A percentile compares a stretch with the other conserved stretches of the same genome.
These are phyloP conservation scores for Colletotrichum sp. DNA, from an alignment of 2,329 filamentous ascomycete species.

Conservation along the genomic window DNA sequence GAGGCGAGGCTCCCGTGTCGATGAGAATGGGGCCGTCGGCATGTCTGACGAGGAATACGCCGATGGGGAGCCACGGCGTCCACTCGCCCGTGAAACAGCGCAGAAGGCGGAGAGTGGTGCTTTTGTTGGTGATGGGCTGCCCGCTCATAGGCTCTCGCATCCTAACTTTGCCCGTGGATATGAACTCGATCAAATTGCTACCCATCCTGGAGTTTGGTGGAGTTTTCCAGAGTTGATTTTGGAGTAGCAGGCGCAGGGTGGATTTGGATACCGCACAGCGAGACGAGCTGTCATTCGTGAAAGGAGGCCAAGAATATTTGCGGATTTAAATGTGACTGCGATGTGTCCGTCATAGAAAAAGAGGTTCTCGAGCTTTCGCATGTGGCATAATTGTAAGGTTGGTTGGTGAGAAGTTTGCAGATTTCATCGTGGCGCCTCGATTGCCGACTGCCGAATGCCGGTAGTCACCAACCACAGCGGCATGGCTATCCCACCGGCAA, in stretches of 20 bases:
- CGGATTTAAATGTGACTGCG: neutral
- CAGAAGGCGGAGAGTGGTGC: conserved; percentile 23
- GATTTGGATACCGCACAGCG: neutral
- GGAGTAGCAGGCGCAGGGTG: neutral
- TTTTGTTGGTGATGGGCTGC: conserved; percentile 23
- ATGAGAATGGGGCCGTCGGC: conserved; percentile 26
- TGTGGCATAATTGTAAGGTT: neutral
- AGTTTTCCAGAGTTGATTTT: neutral
- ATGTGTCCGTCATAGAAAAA: neutral
- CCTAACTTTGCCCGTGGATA: conserved; percentile 25
- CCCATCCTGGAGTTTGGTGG: neutral
- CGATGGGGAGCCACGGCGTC: conserved; percentile 23
- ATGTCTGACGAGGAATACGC: conserved; percentile 25
- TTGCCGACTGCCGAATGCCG: neutral
- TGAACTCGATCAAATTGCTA: neutral
- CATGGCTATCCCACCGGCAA: neutral
- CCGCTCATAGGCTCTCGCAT: conserved; percentile 19
- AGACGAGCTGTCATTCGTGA: rapidly evolving
- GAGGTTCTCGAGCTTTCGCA: neutral
- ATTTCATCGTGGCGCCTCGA: neutral
- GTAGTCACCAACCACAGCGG: neutral
- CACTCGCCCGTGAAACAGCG: conserved; percentile 24
- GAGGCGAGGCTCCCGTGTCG: conserved; percentile 26
- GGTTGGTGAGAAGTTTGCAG: neutral
- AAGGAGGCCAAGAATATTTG: neutral